Conservation (phyloP, 257 asterid genomes). For the Nicotiana sylvestris region DNA sequence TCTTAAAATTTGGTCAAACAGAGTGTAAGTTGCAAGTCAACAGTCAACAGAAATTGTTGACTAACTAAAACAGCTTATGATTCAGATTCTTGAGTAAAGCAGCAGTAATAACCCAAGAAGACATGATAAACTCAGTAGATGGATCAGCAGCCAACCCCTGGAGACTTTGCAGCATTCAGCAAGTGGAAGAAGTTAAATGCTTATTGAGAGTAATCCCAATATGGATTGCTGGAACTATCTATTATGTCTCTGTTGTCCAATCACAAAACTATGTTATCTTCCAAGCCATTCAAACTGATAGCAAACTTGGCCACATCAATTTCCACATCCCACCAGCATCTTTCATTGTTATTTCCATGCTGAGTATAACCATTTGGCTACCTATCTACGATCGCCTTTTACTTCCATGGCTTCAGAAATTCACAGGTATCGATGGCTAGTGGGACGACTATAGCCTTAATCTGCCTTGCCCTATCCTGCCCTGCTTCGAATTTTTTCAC, state of each 20-base stretch:
- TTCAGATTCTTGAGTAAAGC: conserved; percentile 29
- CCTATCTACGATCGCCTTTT: conserved; percentile 30
- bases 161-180: conserved; percentile 34
- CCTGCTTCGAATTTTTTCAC: no score
- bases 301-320: conserved; percentile 4
- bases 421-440: neutral
- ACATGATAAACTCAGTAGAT: conserved; percentile 19
- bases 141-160: conserved; percentile 31
- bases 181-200: conserved; percentile 36
- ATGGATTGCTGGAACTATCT: conserved; percentile 23
- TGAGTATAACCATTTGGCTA: conserved; percentile 26
- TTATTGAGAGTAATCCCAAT: conserved; percentile 26
- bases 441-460: no score
- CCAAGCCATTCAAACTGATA: conserved; percentile 30
- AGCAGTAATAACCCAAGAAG: conserved; percentile 24
- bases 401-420: conserved; percentile 19
- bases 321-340: conserved; percentile 39
- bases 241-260: conserved; percentile 14
- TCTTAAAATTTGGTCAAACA: no score
- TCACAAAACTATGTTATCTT: conserved; percentile 19
- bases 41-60: neutral
- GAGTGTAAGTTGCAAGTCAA: neutral
- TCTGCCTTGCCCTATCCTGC: no score
- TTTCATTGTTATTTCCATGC: conserved; percentile 21
- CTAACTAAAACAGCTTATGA: neutral